These are phyloP conservation scores for Datisca glomerata DNA, from an alignment of 306 rosid species.

Conservation along the genomic window DNA sequence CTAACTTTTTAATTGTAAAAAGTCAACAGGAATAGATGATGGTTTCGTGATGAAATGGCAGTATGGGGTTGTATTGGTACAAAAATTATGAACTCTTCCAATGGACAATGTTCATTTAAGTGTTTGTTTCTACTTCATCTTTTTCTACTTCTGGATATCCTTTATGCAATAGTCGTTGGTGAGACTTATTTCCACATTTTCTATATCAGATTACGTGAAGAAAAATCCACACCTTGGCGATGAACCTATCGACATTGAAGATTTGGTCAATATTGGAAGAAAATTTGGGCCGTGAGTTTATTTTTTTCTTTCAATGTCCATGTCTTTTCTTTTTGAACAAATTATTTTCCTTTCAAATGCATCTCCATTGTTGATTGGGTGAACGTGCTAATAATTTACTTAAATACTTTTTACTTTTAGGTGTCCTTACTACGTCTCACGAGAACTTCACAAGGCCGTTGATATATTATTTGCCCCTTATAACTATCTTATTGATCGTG, in stretches of 20 bases:
- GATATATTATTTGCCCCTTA: slow-evolving; percentile 90
- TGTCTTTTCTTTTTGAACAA: neutral
- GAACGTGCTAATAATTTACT: slow-evolving; percentile 16
- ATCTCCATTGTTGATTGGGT: slow-evolving; percentile 8
- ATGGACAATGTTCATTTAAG: too few species aligned
- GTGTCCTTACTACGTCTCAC: slow-evolving; percentile 87
- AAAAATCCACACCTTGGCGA: slow-evolving; percentile 75
- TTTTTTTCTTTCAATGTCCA: slow-evolving; percentile 16
- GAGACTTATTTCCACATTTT: too few species aligned
- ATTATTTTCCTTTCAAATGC: neutral
- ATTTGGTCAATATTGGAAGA: slow-evolving; percentile 76
- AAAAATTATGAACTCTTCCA: too few species aligned
- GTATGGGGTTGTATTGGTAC: too few species aligned
- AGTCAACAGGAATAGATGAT: too few species aligned
- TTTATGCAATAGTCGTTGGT: too few species aligned
- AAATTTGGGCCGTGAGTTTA: slow-evolving; percentile 73
- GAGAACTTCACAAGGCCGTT: slow-evolving; percentile 69
- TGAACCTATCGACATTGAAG: slow-evolving; percentile 89
- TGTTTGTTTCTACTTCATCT: too few species aligned
- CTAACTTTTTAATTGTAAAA: too few species aligned
- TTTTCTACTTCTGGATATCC: too few species aligned
- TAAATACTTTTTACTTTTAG: slow-evolving; percentile 28
- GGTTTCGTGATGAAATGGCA: too few species aligned
- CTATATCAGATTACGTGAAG: slow-evolving; percentile 52
- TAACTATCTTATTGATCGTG: slow-evolving; percentile 85